Evolutionary conservation across 2,329 filamentous ascomycete species (phyloP).

Genomic region (Nemania sp.): DNA sequence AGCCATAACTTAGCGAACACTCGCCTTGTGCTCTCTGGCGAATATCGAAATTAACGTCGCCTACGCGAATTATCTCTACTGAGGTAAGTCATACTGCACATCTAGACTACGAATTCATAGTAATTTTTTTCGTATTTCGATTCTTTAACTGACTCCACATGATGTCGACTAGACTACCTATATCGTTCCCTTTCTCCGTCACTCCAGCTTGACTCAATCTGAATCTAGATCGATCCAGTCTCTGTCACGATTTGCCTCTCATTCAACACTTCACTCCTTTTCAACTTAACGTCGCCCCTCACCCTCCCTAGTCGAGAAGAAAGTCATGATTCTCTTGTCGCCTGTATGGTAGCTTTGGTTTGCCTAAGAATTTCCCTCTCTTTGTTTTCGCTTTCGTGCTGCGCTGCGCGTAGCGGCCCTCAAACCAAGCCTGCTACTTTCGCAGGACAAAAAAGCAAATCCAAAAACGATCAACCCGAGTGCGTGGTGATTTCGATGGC

Average conservation of each 20-base stretch:
- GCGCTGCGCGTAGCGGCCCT: conserved; percentile 17
- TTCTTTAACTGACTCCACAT: conserved; percentile 36
- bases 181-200: conserved; percentile 24
- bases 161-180: conserved; percentile 31
- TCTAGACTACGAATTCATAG: not conserved
- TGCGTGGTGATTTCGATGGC: conserved; percentile 15
- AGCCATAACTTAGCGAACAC: not conserved
- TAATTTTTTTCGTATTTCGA: conserved; percentile 23
- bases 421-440: conserved; percentile 18
- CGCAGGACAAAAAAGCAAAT: conserved; percentile 12
- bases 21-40: not conserved
- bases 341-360: not conserved
- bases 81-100: not conserved
- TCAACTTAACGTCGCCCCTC: conserved; percentile 18
- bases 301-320: not conserved
- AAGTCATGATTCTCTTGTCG: conserved; percentile 6
- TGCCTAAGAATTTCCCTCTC: conserved; percentile 8
- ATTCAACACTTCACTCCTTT: conserved; percentile 20
- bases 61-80: no score
- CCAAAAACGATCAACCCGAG: conserved; percentile 4
- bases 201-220: conserved; percentile 19
- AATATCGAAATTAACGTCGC: not conserved
- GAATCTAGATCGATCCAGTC: conserved; percentile 13
- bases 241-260: conserved; percentile 28
- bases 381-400: conserved; percentile 6